These are phyloP conservation scores for Athelia psychrophila DNA, from an alignment of 1,284 basidiomycete species.

Conservation along the genomic window DNA sequence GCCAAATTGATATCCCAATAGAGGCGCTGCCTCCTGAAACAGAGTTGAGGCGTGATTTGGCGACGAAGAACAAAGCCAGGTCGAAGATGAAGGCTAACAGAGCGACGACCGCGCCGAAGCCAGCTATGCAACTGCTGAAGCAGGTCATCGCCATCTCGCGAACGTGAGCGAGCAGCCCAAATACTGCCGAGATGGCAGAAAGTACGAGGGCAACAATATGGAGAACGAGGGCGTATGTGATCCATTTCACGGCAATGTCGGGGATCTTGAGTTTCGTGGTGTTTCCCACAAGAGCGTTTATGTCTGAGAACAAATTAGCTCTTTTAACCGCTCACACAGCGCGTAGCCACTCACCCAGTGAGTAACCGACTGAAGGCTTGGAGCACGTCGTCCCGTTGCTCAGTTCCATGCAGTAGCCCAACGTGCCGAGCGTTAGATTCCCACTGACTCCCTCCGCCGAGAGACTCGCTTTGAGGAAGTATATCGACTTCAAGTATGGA, in stretches of 20 bases:
- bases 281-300: constrained; percentile 76
- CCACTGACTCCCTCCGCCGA: constrained; percentile 48
- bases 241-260: constrained; percentile 78
- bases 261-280: constrained; percentile 65
- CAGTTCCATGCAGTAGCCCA: constrained; percentile 78
- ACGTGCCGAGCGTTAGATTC: constrained; percentile 74
- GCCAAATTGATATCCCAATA: constrained; percentile 82
- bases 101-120: constrained; percentile 70
- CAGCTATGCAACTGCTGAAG: constrained; percentile 80
- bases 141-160: constrained; percentile 84
- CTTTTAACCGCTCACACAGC: constrained; percentile 1
- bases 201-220: constrained; percentile 80
- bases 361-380: constrained; percentile 76
- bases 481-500: constrained; percentile 80
- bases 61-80: constrained; percentile 81
- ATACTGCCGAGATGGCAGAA: constrained; percentile 68
- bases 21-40: constrained; percentile 66
- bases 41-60: constrained; percentile 72
- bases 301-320: constrained; percentile 47
- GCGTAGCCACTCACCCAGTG: constrained; percentile 60
- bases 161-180: constrained; percentile 82
- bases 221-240: constrained; percentile 87
- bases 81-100: constrained; percentile 87
- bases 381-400: constrained; percentile 65
- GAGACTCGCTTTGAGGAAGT: constrained; percentile 78